A percentile compares a stretch with the other conserved stretches of the same genome.
Conservation (phyloP, 2,329 filamentous ascomycete genomes). For the Phialemoniopsis sp. region DNA sequence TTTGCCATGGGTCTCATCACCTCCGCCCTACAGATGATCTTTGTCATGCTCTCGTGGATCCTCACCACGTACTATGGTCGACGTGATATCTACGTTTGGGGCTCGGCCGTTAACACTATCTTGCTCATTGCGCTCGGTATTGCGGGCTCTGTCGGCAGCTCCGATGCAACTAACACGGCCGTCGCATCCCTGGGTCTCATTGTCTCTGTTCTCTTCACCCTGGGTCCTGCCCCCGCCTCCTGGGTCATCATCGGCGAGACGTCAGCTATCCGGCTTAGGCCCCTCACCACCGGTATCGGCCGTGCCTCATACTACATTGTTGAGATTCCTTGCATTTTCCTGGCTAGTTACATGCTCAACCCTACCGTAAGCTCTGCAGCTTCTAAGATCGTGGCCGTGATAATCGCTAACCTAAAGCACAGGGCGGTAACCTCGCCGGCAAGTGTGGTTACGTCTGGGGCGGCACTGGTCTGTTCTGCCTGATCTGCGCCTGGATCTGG, state of each 20-base stretch:
- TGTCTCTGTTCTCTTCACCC: conserved; percentile 60
- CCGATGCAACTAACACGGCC: conserved; percentile 39
- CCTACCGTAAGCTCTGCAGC: conserved; percentile 30
- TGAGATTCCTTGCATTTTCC: conserved; percentile 64
- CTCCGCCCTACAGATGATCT: conserved; percentile 56
- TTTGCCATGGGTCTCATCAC: conserved; percentile 63
- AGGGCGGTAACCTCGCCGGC: conserved; percentile 40
- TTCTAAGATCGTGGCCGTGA: too few species aligned
- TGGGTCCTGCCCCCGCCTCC: conserved; percentile 59
- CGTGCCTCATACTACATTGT: conserved; percentile 60
- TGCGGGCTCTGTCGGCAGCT: conserved; percentile 43
- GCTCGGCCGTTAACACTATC: conserved; percentile 45
- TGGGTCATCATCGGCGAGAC: conserved; percentile 67
- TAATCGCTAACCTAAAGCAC: conserved; percentile 19
- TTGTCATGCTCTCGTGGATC: conserved; percentile 65
- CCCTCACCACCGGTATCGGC: conserved; percentile 62
- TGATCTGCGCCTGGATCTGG: conserved; percentile 39
- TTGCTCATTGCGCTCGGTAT: conserved; percentile 57
- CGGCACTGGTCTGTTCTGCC: conserved; percentile 52
- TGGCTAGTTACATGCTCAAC: conserved; percentile 58
- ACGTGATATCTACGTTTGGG: conserved; percentile 61
- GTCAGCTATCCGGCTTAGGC: conserved; percentile 58
- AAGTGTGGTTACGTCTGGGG: conserved; percentile 59
- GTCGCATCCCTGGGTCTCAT: conserved; percentile 61
- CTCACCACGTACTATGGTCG: conserved; percentile 61